Base-by-base conservation (phyloP, 139 green algal species). In the Coelastrella sp. region DNA sequence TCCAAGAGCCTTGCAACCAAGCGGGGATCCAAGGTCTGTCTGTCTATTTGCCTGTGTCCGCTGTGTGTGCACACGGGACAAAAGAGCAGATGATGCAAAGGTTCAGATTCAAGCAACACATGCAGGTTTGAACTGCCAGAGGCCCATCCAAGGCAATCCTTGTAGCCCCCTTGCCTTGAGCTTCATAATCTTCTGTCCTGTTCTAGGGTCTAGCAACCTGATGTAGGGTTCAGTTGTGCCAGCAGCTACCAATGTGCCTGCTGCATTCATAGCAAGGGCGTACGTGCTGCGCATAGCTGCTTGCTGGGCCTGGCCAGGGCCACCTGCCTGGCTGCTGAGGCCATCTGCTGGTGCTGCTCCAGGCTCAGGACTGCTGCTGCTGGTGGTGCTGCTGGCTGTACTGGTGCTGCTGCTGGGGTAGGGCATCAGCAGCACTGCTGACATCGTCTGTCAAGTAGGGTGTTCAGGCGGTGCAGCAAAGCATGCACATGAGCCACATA, bases 251-350 rank as follows among this genome's bases (percentile, higher is more conserved):
- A 98, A 20, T 0, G 35, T 95, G 27, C 92, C 97, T 1, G 81
- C 19, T 0, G 60, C 84, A 79, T 94, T 96, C 73, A 98, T 92
- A 7, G 95, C 95, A 35, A 99, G 73, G 15, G 96, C 92, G 78
- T 99, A 99, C 56, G 99, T 93, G 35, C 93, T 97, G 24, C 92
- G 94, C 70, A 95, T 92, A n/a, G 70, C 20, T 14, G n/a, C 25
- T 17, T 60, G 57, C 22, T 8, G 35, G 49, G 81, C 61, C 14
- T 61, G 82, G 49, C 80, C 22, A 56, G 61, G 63, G 7, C 65
- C 75, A 15, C 85, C 81, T 59, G 75, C 49, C 22, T 7, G 56
- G 11, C 6, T 79, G 56, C 57, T 78, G 87, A 27, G 35, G 63
- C 20, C 57, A 65, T 56, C 63, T 61, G 35, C 49, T 84, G 68